Evolutionary conservation across 2,329 filamentous ascomycete species (phyloP).

Genomic region (Colletotrichum liriopes): DNA sequence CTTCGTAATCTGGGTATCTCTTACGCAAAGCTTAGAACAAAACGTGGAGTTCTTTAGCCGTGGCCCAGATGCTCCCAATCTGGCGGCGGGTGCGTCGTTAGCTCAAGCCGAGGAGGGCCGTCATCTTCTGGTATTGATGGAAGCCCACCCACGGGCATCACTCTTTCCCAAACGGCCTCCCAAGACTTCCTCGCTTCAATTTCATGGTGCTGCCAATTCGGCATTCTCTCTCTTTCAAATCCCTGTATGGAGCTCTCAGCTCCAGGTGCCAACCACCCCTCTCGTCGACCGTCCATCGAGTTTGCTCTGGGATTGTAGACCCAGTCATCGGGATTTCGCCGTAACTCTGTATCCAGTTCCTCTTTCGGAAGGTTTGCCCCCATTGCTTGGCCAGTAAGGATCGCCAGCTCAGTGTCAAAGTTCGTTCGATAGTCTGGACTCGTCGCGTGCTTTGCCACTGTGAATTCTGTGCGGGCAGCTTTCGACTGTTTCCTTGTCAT

Average conservation of each 20-base stretch:
- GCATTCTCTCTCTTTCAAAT: neutral
- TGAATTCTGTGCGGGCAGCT: neutral
- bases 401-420: constrained; percentile 38
- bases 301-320: constrained; percentile 18
- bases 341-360: neutral
- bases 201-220: constrained; percentile 19
- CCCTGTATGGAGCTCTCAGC: constrained; percentile 2
- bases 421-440: neutral
- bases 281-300: constrained; percentile 33
- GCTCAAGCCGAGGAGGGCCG: constrained; percentile 1
- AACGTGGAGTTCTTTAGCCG: neutral
- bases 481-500: constrained; percentile 19
- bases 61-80: constrained; percentile 14
- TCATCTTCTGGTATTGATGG: neutral
- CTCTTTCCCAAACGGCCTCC: constrained; percentile 29
- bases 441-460: neutral
- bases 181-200: constrained; percentile 26
- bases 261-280: constrained; percentile 29
- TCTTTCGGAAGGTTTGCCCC: neutral
- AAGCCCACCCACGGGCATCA: neutral
- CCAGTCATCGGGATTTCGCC: neutral
- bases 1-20: neutral
- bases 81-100: constrained; percentile 1
- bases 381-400: constrained; percentile 21
- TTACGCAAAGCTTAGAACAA: neutral